A percentile compares a stretch with the other conserved stretches of the same genome.
Evolutionary conservation across 192 early-diverging fungal species (phyloP).

Genomic region (Rhizophlyctis rosea): DNA sequence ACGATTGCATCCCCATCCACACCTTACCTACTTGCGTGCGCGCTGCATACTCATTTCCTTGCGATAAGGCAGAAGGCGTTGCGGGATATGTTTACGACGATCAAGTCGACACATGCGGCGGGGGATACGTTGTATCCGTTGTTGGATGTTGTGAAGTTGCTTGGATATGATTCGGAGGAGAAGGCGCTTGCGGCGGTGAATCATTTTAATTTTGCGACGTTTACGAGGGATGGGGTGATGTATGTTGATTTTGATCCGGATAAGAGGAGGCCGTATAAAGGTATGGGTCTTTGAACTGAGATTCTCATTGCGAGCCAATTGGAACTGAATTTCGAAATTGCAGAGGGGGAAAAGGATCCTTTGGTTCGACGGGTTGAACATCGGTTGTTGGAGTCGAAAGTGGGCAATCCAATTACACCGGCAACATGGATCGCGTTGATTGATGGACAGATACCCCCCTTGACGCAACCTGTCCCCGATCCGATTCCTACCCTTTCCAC

Average conservation of each 20-base stretch:
- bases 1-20: constrained; percentile 52
- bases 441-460: constrained; percentile 20
- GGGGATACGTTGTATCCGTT: constrained; percentile 45
- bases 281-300: neutral
- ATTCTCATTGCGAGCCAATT: neutral
- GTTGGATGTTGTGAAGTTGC: constrained; percentile 44
- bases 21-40: constrained; percentile 74
- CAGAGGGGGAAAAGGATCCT: constrained; percentile 13
- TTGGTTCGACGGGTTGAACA: constrained; percentile 11
- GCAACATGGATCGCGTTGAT: constrained; percentile 16
- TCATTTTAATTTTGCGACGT: constrained; percentile 33
- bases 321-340: constrained; percentile 4
- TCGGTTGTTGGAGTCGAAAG: constrained; percentile 26
- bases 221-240: constrained; percentile 10
- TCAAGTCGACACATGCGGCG: no score
- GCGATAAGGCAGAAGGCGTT: constrained; percentile 71
- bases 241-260: constrained; percentile 39
- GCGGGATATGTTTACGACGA: constrained; percentile 72
- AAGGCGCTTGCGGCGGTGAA: constrained; percentile 38
- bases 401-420: no score
- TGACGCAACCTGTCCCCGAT: neutral
- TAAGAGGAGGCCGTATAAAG: constrained; percentile 8
- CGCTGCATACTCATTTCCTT: constrained; percentile 72
- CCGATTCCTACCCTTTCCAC: neutral
- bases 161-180: constrained; percentile 60